These are phyloP conservation scores for Cerioporus squamosus DNA, from an alignment of 1,284 basidiomycete species.

Conservation along the genomic window DNA sequence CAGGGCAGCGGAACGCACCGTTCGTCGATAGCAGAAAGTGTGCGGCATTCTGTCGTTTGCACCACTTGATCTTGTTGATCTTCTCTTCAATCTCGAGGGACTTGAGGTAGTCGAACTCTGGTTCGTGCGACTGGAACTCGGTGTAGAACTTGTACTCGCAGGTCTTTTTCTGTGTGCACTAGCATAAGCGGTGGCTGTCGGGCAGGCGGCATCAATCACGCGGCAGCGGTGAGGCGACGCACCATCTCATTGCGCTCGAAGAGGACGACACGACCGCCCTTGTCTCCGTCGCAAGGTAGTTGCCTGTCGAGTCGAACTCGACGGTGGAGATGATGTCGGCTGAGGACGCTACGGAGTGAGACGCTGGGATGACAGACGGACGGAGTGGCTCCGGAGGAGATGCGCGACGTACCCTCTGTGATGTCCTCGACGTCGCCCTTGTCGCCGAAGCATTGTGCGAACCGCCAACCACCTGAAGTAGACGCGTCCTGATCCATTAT, in stretches of 20 bases:
- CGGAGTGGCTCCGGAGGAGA: conserved; percentile 26
- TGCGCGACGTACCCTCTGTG: conserved; percentile 81
- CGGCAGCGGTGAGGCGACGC: conserved; percentile 41
- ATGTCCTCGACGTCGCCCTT: conserved; percentile 99
- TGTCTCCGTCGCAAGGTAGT: conserved; percentile 99
- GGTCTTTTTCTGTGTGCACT: conserved; percentile 84
- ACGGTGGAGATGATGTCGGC: conserved; percentile 99
- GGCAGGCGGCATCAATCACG: conserved; percentile 5
- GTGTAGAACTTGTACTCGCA: conserved; percentile 99
- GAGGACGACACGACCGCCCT: conserved; percentile 97
- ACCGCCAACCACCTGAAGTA: conserved; percentile 91
- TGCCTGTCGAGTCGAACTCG: conserved; percentile 99
- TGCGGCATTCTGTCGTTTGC: conserved; percentile 95
- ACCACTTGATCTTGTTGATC: conserved; percentile 99
- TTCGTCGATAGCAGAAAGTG: conserved; percentile 98
- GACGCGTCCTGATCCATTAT: conserved; percentile 82
- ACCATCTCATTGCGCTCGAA: conserved; percentile 99
- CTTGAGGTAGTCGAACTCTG: conserved; percentile 99
- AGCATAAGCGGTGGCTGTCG: conserved; percentile 5
- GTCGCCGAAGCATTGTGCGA: conserved; percentile 99
- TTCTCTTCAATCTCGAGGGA: conserved; percentile 99
- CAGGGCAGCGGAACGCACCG: conserved; percentile 53
- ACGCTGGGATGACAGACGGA: conserved; percentile 19
- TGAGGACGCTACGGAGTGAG: conserved; percentile 42
- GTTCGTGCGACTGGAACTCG: conserved; percentile 99